Conservation (phyloP, 805 yeast genomes). For the Nakazawaea anatomiae region DNA sequence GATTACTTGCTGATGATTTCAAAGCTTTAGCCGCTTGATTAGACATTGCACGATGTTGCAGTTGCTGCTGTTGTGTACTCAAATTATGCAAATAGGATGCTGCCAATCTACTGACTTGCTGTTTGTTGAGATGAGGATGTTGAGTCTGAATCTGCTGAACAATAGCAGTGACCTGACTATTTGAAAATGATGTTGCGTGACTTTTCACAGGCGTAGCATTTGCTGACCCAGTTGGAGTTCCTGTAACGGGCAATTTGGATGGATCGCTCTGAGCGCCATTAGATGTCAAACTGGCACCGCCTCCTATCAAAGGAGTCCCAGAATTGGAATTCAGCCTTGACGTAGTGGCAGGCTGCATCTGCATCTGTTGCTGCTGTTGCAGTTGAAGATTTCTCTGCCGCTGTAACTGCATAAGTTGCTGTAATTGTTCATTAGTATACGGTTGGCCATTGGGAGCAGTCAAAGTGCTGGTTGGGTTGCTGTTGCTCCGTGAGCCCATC, state of each 20-base stretch:
- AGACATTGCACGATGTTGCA: constrained; percentile 4
- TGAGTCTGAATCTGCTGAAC: constrained; percentile 60
- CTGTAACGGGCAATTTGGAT: not conserved
- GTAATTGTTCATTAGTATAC: constrained; percentile 55
- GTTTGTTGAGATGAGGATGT: constrained; percentile 56
- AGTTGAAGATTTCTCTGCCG: constrained; percentile 39
- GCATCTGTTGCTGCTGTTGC: constrained; percentile 21
- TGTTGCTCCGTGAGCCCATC: constrained; percentile 5
- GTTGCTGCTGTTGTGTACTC: constrained; percentile 31
- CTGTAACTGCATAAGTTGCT: constrained; percentile 47
- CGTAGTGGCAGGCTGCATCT: constrained; percentile 11
- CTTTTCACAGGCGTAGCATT: not conserved
- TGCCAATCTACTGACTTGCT: constrained; percentile 61
- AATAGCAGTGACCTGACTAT: constrained; percentile 61
- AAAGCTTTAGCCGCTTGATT: constrained; percentile 5
- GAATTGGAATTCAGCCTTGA: constrained; percentile 18
- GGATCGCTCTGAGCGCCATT: not conserved
- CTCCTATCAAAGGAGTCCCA: constrained; percentile 7
- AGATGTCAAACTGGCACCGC: not conserved
- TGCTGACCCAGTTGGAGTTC: constrained; percentile 2
- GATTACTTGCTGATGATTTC: constrained; percentile 12
- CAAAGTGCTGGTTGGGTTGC: constrained; percentile 25
- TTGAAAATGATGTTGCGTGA: constrained; percentile 30
- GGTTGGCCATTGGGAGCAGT: constrained; percentile 52
- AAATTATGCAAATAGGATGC: constrained; percentile 55